Evolutionary conservation across 208 protist genomes (phyloP).

Genomic region (Wallacemonas rigidus): DNA sequence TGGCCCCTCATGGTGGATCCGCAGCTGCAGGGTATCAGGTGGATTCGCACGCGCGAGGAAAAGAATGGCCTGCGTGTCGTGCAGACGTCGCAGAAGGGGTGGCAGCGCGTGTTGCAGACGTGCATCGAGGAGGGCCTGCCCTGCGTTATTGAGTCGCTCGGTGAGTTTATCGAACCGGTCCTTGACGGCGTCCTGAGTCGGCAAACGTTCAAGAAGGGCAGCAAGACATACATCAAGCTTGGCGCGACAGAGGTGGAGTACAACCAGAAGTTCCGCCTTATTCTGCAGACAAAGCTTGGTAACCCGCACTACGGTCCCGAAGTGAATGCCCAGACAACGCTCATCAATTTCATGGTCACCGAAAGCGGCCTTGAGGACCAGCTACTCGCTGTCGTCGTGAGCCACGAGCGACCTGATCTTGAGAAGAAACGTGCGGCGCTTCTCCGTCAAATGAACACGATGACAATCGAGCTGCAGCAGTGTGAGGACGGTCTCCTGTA

Average conservation of each 20-base stretch:
- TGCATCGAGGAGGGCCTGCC: constrained; percentile 93
- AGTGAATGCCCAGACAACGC: constrained; percentile 97
- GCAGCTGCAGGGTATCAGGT: constrained; percentile 97
- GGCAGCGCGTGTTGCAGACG: constrained; percentile 91
- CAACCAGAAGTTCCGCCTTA: constrained; percentile 96
- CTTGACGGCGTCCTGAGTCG: constrained; percentile 97
- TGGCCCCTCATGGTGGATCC: constrained; percentile 99
- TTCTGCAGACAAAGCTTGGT: constrained; percentile 98
- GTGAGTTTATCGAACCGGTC: constrained; percentile 97
- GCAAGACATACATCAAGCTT: constrained; percentile 93
- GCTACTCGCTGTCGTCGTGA: constrained; percentile 98
- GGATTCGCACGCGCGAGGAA: constrained; percentile 96
- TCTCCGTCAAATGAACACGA: constrained; percentile 97
- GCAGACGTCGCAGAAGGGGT: constrained; percentile 91
- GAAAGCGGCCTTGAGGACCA: constrained; percentile 98
- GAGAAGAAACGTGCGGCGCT: constrained; percentile 95
- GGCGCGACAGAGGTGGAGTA: constrained; percentile 97
- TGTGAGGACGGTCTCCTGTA: constrained; percentile 97
- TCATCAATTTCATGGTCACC: constrained; percentile 99
- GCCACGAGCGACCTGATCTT: constrained; percentile 97
- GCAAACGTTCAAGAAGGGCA: constrained; percentile 94
- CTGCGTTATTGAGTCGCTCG: constrained; percentile 96
- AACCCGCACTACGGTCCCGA: constrained; percentile 99
- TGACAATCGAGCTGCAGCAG: constrained; percentile 98
- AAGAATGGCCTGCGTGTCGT: constrained; percentile 94